Evolutionary conservation across 2,329 filamentous ascomycete species (phyloP).

Genomic region (Fusarium ambrosium): DNA sequence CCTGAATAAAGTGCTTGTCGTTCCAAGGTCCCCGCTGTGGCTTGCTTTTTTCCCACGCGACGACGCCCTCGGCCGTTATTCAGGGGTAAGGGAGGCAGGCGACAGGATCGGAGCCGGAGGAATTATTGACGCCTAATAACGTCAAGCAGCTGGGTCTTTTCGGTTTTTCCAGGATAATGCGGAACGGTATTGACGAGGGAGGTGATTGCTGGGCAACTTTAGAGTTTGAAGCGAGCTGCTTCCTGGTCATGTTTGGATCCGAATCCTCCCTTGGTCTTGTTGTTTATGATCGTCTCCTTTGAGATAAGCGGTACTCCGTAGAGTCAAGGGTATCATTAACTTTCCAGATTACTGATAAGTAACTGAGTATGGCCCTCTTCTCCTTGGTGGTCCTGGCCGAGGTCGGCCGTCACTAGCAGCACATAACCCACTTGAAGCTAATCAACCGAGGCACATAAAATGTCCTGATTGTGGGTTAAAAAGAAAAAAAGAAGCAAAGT

Average conservation of each 20-base stretch:
- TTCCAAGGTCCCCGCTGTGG: conserved; percentile 11
- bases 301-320: not conserved
- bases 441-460: not conserved
- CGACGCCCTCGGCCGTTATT: conserved; percentile 3
- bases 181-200: not conserved
- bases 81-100: conserved; percentile 1
- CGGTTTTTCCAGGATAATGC: not conserved
- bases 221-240: not conserved
- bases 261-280: not conserved
- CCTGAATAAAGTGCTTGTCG: not conserved
- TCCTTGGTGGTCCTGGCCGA: not conserved
- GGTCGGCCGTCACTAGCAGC: not conserved
- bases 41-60: conserved; percentile 20
- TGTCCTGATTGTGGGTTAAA: not conserved
- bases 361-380: not conserved
- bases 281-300: not conserved
- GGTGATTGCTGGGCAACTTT: not conserved
- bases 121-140: not conserved
- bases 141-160: not conserved
- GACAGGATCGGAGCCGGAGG: not conserved
- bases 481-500: not conserved
- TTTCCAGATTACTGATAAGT: not conserved
- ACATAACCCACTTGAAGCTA: not conserved
- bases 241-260: not conserved
- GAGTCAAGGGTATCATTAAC: not conserved